A percentile compares a stretch with the other conserved stretches of the same genome.
Conservation (phyloP, 768 basidiomycete genomes). For the Mycena chlorophos region DNA sequence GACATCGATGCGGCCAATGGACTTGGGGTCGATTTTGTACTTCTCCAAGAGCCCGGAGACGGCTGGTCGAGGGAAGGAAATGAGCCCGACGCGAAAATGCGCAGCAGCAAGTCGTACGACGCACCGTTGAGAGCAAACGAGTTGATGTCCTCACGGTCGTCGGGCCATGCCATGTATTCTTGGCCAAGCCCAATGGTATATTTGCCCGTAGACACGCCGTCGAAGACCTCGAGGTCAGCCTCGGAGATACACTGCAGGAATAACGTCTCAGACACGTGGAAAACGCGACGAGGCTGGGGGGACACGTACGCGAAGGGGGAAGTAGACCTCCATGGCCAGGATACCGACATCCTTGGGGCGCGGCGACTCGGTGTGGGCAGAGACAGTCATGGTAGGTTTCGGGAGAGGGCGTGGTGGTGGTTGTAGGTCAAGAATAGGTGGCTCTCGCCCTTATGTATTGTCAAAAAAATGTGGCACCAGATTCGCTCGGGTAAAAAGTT, state of each 20-base stretch:
- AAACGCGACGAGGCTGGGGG: neutral
- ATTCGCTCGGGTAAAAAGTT: neutral
- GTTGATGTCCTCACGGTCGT: constrained; percentile 99
- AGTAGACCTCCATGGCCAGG: constrained; percentile 92
- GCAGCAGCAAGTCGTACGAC: constrained; percentile 23
- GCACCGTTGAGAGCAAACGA: constrained; percentile 92
- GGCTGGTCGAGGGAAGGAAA: constrained; percentile 37
- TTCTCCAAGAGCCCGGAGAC: constrained; percentile 89
- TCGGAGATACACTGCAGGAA: constrained; percentile 85
- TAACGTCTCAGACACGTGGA: constrained; percentile 1
- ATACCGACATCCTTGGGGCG: constrained; percentile 94
- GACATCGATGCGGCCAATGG: constrained; percentile 96
- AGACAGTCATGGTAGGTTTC: constrained; percentile 32
- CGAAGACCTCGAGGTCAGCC: constrained; percentile 89
- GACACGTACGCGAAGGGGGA: constrained; percentile 82
- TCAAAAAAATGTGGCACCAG: constrained; percentile 3
- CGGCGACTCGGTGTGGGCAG: constrained; percentile 38
- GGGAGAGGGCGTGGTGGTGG: too few species aligned
- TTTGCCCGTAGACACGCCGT: constrained; percentile 92
- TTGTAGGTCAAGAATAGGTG: neutral
- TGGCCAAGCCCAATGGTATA: constrained; percentile 99
- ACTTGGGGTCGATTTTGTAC: constrained; percentile 93
- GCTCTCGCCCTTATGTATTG: neutral
- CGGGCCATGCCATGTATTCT: constrained; percentile 97
- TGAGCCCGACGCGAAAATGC: neutral